Percentiles rank a stretch among this genome's conserved stretches.
phyloP scores from a whole-genome alignment of 2,329 filamentous ascomycete species.

The Alternaria arborescens region DNA sequence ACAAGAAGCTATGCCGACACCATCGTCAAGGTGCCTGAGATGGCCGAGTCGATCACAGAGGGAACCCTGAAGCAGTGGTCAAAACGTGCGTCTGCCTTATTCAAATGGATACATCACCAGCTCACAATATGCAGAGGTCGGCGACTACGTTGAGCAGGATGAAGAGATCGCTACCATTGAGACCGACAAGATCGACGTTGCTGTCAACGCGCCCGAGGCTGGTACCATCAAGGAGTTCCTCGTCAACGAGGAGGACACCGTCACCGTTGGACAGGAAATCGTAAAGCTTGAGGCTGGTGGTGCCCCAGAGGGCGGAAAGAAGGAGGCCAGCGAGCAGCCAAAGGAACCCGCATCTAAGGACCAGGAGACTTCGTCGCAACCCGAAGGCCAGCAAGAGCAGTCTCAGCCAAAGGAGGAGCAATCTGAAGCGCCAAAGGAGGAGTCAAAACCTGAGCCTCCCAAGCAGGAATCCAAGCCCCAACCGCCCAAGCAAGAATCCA shows the following conservation, averaged over 20 bases:
- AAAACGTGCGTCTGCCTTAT: conserved; percentile 64
- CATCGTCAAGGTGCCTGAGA: conserved; percentile 91
- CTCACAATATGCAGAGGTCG: conserved; percentile 66
- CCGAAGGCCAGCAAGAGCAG: conserved; percentile 60
- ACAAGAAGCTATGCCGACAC: conserved; percentile 70
- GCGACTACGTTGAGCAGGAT: conserved; percentile 92
- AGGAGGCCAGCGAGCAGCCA: conserved; percentile 64
- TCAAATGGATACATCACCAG: not conserved
- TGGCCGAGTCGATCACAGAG: conserved; percentile 99
- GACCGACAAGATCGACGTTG: conserved; percentile 99
- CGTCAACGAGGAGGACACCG: conserved; percentile 92
- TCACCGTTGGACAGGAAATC: conserved; percentile 91
- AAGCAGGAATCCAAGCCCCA: conserved; percentile 51
- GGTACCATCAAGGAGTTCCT: conserved; percentile 92
- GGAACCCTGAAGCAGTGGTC: conserved; percentile 95
- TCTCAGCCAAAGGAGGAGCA: conserved; percentile 47
- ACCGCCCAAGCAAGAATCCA: conserved; percentile 40
- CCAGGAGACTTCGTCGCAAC: conserved; percentile 65
- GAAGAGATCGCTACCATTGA: conserved; percentile 99
- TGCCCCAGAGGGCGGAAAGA: conserved; percentile 61
- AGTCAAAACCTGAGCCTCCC: conserved; percentile 54
- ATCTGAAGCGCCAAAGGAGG: conserved; percentile 40
- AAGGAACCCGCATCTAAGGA: conserved; percentile 68
- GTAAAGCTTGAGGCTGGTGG: conserved; percentile 79
- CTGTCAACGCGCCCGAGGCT: conserved; percentile 91